A percentile compares a stretch with the other conserved stretches of the same genome.
phyloP scores from a whole-genome alignment of 2,329 filamentous ascomycete genomes.

The Botryotinia narcissicola region DNA sequence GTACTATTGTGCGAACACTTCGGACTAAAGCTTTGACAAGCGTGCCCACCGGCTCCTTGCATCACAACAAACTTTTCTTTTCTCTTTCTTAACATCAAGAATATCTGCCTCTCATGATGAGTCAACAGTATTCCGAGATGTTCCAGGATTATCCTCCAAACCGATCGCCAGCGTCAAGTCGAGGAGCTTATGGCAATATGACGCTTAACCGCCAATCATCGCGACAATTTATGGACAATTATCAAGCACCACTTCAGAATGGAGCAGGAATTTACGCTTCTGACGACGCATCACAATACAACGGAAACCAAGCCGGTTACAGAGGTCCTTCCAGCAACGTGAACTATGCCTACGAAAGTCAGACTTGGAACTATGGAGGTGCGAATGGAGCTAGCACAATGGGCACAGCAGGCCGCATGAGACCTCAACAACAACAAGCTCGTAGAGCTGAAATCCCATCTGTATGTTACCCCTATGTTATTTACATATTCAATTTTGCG shows the following conservation, averaged over 20 bases:
- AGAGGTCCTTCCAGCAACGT: slow-evolving; percentile 28
- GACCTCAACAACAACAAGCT: slow-evolving; percentile 44
- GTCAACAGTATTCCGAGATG: slow-evolving; percentile 60
- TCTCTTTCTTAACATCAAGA: slow-evolving; percentile 16
- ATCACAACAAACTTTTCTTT: slow-evolving; percentile 30
- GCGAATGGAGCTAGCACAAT: slow-evolving; percentile 59
- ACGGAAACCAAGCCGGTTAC: slow-evolving; percentile 40
- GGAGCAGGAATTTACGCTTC: slow-evolving; percentile 60
- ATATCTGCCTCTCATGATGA: slow-evolving; percentile 41
- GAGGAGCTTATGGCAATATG: slow-evolving; percentile 61
- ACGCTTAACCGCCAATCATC: slow-evolving; percentile 69
- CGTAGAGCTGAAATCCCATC: slow-evolving; percentile 62
- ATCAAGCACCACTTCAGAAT: slow-evolving; percentile 48
- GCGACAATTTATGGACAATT: slow-evolving; percentile 69
- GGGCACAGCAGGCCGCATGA: slow-evolving; percentile 59
- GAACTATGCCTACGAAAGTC: slow-evolving; percentile 65
- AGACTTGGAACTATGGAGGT: slow-evolving; percentile 74
- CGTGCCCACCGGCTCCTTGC: slow-evolving; percentile 39
- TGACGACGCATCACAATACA: slow-evolving; percentile 60
- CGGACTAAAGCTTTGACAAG: slow-evolving; percentile 29
- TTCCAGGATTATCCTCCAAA: slow-evolving; percentile 71
- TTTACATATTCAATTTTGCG: slow-evolving; percentile 25
- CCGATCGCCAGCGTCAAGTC: slow-evolving; percentile 73
- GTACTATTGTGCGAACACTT: slow-evolving; percentile 24
- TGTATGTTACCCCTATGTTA: slow-evolving; percentile 56